phyloP scores from a whole-genome alignment of 495 filamentous ascomycete species.

The Aspergillus cavernicola region DNA sequence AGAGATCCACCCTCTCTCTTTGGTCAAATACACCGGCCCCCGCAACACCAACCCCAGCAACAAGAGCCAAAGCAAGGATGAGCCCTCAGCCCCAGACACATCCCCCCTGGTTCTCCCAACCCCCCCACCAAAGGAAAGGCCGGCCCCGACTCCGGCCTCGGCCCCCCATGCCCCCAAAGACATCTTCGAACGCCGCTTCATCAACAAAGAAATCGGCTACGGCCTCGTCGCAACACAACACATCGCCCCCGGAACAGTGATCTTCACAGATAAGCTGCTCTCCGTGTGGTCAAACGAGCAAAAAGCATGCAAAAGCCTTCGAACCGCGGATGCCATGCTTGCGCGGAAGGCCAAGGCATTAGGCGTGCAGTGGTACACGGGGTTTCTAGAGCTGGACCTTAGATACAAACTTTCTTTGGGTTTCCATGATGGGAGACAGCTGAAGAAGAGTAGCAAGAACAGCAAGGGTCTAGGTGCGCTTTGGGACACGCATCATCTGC shows the following conservation, averaged over 20 bases:
- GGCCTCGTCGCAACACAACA: conserved; percentile 8
- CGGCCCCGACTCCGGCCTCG: too few species aligned
- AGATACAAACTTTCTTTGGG: too few species aligned
- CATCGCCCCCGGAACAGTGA: conserved; percentile 9
- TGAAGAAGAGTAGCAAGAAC: not conserved
- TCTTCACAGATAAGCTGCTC: conserved; percentile 11
- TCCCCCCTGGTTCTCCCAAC: not conserved
- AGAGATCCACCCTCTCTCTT: not conserved
- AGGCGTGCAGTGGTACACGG: conserved; percentile 9
- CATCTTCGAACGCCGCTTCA: not conserved
- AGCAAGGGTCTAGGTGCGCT: not conserved
- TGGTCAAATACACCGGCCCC: not conserved
- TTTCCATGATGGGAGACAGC: too few species aligned
- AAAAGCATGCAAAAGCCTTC: not conserved
- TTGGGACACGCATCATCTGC: conserved; percentile 12
- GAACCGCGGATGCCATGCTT: not conserved
- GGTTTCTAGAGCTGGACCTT: conserved; percentile 4
- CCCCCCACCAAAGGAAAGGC: too few species aligned
- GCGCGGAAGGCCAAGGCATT: conserved; percentile 4
- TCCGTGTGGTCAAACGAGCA: not conserved
- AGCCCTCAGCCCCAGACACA: not conserved
- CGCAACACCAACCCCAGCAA: not conserved
- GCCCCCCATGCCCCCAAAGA: not conserved
- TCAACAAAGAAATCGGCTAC: not conserved
- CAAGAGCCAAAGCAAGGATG: not conserved